phyloP scores from a whole-genome alignment of 352 stramenopile species.

The Pythium guiyangense region DNA sequence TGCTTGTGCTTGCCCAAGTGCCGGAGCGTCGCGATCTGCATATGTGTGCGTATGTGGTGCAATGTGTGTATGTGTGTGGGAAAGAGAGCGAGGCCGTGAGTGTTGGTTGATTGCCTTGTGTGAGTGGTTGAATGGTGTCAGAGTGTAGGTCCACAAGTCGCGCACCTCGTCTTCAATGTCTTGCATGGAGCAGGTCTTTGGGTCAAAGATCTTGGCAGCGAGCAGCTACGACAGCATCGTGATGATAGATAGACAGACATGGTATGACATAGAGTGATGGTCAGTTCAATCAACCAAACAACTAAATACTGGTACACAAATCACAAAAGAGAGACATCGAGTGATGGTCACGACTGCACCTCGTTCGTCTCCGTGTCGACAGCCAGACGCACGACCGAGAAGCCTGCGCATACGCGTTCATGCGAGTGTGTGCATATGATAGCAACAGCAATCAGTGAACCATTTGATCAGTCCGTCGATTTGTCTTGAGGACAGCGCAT shows the following conservation, averaged over 20 bases:
- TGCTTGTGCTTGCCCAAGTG: too few relatives aligned
- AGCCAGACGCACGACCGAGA: constrained; percentile 62
- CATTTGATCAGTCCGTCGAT: background rate
- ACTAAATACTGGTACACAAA: too few relatives aligned
- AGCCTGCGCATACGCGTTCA: constrained; percentile 23
- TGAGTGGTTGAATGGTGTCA: background rate
- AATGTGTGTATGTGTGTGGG: too few relatives aligned
- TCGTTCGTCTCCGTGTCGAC: too few relatives aligned
- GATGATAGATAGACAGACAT: background rate
- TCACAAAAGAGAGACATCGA: constrained; percentile 18
- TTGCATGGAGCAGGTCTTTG: too few relatives aligned
- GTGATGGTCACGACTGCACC: constrained; percentile 39
- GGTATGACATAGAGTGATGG: too few relatives aligned
- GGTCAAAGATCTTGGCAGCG: too few relatives aligned
- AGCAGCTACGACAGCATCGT: constrained; percentile 33
- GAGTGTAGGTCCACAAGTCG: background rate
- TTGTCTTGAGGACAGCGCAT: too few relatives aligned
- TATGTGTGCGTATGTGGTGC: constrained; percentile 59
- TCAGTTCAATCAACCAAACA: too few relatives aligned
- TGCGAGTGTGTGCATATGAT: too few relatives aligned
- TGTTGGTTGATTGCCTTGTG: too few relatives aligned
- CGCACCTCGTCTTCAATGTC: constrained; percentile 59
- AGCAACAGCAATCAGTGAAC: background rate
- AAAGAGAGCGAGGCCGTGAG: constrained; percentile 67
- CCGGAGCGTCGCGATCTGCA: too few relatives aligned